Evolutionary conservation across 2,329 filamentous ascomycete genomes (phyloP), one percentile per base, ranked within the genome.

Genomic region (Thielaviopsis populi): DNA sequence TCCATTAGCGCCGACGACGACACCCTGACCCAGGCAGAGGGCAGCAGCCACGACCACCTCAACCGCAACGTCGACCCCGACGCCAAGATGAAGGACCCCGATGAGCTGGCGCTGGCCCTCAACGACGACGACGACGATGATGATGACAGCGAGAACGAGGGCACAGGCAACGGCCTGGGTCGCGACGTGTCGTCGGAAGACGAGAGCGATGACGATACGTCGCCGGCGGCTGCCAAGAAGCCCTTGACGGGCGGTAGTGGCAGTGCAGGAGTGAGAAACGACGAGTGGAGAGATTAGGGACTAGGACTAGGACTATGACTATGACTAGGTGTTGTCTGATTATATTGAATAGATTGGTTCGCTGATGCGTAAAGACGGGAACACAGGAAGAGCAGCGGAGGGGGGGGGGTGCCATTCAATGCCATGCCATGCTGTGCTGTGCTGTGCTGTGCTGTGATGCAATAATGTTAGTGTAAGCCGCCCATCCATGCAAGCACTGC

Each of bases 1-100:
- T 86, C 83, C 1, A 79, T 87, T 68, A 84, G 81, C 68, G 84
- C 84, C 40, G 84, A 87, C 68, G 84, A 86, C 24, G 79, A 79
- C 1, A 77, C 83, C 2, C 72, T 83, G 13, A 80, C 78, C 63
- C 77, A 78, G 50, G 72, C 75, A 56, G 75, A 74, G n/a, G 69
- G 71, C 17, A 70, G 69, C 10, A 73, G 74, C 19, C 76, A 79
- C 62, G 74, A 77, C 67, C 75, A 79, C 58, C 74, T 77, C 62
- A 71, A 80, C 30, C 76, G 74, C 1, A 73, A 72, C 37, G 74
- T 80, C 5, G 83, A 85, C 68, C 80, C 82, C 0, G 83, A 86
- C 69, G 83, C 83, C 43, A 83, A 78, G 75, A 85, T 86, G 83
- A 77, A 78, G 68, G 83, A 86, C 67, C 83, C 83, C 0, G 83